Percentiles rank a stretch among this genome's conserved stretches.
These are phyloP conservation scores for Eragrostis nindensis DNA, from an alignment of 176 grass and related monocot species.

Conservation along the genomic window DNA sequence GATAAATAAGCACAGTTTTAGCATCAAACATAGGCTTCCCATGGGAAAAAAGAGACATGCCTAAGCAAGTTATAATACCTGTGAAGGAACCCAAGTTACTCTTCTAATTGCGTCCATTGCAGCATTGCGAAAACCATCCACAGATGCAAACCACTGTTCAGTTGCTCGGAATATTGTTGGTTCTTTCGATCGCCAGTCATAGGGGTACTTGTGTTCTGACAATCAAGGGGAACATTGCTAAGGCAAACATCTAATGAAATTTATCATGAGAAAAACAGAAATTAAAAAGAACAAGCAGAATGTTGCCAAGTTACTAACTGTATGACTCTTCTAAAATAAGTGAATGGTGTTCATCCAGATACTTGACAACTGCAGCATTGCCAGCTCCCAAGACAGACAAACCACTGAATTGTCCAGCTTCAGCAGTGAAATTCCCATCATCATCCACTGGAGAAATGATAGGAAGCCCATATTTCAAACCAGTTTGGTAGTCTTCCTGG, in stretches of 20 bases:
- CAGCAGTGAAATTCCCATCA: conserved; percentile 88
- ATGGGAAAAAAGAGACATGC: background rate
- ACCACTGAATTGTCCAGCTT: conserved; percentile 85
- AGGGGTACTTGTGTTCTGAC: conserved; percentile 98
- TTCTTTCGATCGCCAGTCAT: conserved; percentile 99
- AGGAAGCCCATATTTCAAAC: conserved; percentile 92
- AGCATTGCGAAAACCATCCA: conserved; percentile 92
- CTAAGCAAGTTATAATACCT: conserved; percentile 52
- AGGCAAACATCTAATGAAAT: conserved; percentile 36
- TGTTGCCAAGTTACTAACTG: conserved; percentile 67
- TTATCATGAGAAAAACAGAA: conserved; percentile 6
- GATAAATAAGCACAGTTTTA: conserved; percentile 7
- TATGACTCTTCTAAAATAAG: conserved; percentile 94
- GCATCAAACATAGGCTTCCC: conserved; percentile 1
- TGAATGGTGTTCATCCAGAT: conserved; percentile 65
- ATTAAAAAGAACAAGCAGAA: conserved; percentile 5
- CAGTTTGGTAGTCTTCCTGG: conserved; percentile 94
- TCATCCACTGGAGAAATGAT: conserved; percentile 91
- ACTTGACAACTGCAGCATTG: conserved; percentile 81
- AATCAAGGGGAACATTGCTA: conserved; percentile 29
- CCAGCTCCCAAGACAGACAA: conserved; percentile 83
- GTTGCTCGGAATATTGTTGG: conserved; percentile 98
- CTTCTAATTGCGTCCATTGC: conserved; percentile 90
- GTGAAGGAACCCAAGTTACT: conserved; percentile 91
- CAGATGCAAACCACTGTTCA: conserved; percentile 97